Evolutionary conservation across 202 grass and related monocot genomes (phyloP).

Genomic region (Zoysia matrella): DNA sequence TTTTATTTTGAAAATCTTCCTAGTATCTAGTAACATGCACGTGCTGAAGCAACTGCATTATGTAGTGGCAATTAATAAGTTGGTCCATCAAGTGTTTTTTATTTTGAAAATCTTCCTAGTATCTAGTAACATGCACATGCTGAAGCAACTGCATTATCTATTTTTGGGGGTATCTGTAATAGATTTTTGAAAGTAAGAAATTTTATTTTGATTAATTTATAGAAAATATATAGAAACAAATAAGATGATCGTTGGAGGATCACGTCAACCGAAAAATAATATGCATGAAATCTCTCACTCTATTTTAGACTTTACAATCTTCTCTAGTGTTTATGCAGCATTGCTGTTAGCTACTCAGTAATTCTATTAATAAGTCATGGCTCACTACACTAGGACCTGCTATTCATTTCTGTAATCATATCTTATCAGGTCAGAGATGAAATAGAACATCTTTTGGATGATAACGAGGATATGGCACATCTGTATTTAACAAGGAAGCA

Average conservation of each 20-base stretch:
- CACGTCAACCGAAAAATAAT: background rate
- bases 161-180: conserved; percentile 4
- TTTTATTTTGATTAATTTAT: conserved; percentile 15
- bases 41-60: no score
- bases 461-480: conserved; percentile 95
- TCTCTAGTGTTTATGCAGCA: conserved; percentile 8
- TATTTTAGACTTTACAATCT: conserved; percentile 9
- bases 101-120: background rate
- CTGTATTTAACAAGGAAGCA: conserved; percentile 98
- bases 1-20: background rate
- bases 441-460: conserved; percentile 99
- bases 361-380: conserved; percentile 27
- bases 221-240: background rate
- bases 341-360: background rate
- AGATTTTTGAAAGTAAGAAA: background rate
- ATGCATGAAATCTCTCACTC: background rate
- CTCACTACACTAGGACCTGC: conserved; percentile 2
- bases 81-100: background rate
- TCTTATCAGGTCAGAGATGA: conserved; percentile 89
- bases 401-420: background rate
- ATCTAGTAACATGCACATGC: background rate
- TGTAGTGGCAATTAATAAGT: background rate
- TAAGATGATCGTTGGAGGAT: background rate
- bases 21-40: background rate
- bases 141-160: no score